phyloP scores from a whole-genome alignment of 345 rosid genomes.

The Anastatica hierochuntica region DNA sequence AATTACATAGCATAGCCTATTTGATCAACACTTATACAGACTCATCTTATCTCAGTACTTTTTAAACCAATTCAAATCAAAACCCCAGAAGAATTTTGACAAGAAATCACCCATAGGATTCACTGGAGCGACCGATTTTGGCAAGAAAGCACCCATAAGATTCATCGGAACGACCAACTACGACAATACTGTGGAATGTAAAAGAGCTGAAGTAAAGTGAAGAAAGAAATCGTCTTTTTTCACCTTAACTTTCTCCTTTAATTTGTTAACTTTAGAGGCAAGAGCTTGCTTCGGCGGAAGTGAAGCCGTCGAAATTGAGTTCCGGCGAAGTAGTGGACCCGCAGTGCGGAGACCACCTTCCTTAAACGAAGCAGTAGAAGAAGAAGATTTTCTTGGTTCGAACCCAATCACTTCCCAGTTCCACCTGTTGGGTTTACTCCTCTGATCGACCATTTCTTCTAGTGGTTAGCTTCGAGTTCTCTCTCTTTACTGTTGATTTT shows the following conservation, averaged over 20 bases:
- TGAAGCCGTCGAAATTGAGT: constrained; percentile 57
- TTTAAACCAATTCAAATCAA: neutral
- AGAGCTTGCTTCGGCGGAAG: neutral
- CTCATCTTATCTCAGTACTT: neutral
- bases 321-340: constrained; percentile 45
- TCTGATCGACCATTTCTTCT: constrained; percentile 56
- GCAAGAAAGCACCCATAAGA: neutral
- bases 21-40: neutral
- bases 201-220: constrained; percentile 27
- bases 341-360: constrained; percentile 32
- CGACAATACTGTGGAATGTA: too few species aligned
- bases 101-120: too few species aligned
- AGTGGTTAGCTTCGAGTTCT: too few species aligned
- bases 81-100: neutral
- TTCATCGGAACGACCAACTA: too few species aligned
- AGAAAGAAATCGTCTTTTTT: too few species aligned
- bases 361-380: constrained; percentile 26
- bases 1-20: neutral
- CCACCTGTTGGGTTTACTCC: constrained; percentile 56
- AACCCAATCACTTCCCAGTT: constrained; percentile 98
- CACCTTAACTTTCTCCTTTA: constrained; percentile 27
- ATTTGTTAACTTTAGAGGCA: constrained; percentile 24
- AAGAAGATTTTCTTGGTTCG: constrained; percentile 62
- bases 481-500: too few species aligned
- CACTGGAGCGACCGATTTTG: too few species aligned